These are phyloP conservation scores for Calonectria leucothoes DNA, from an alignment of 2,329 filamentous ascomycete species.

Conservation along the genomic window DNA sequence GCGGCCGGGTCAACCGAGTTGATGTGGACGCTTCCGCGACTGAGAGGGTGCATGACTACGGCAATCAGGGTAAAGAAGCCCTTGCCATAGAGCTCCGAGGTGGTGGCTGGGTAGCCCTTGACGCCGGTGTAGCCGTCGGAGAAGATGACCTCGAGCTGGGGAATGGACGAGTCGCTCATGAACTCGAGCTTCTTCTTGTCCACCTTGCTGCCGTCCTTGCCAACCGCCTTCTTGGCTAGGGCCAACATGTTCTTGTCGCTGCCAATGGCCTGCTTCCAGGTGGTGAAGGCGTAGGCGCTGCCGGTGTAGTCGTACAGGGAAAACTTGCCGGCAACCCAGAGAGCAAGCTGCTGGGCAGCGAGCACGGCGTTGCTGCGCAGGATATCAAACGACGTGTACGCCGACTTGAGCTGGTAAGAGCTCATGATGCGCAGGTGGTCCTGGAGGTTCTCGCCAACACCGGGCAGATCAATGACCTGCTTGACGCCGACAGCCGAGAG, in stretches of 20 bases:
- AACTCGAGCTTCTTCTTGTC: constrained; percentile 54
- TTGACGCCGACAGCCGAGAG: constrained; percentile 18
- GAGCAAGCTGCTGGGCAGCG: constrained; percentile 31
- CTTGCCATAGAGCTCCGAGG: constrained; percentile 31
- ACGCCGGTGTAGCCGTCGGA: constrained; percentile 46
- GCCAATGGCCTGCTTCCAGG: constrained; percentile 35
- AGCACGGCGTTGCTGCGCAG: constrained; percentile 33
- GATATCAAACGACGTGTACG: constrained; percentile 28
- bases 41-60: constrained; percentile 71
- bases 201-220: constrained; percentile 43
- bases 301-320: constrained; percentile 38
- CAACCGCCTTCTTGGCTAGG: constrained; percentile 38
- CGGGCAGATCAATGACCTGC: constrained; percentile 17
- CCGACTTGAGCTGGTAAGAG: constrained; percentile 45
- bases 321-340: constrained; percentile 30
- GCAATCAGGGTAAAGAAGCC: constrained; percentile 61
- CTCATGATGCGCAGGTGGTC: constrained; percentile 49
- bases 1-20: constrained; percentile 27
- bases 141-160: constrained; percentile 43
- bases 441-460: constrained; percentile 36
- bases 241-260: constrained; percentile 21
- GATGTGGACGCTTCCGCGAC: constrained; percentile 38
- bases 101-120: constrained; percentile 43
- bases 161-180: constrained; percentile 45
- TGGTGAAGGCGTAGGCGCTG: constrained; percentile 33